Base-by-base conservation (phyloP, 73 alveolate genomes). In the Strombidium stylifer region DNA sequence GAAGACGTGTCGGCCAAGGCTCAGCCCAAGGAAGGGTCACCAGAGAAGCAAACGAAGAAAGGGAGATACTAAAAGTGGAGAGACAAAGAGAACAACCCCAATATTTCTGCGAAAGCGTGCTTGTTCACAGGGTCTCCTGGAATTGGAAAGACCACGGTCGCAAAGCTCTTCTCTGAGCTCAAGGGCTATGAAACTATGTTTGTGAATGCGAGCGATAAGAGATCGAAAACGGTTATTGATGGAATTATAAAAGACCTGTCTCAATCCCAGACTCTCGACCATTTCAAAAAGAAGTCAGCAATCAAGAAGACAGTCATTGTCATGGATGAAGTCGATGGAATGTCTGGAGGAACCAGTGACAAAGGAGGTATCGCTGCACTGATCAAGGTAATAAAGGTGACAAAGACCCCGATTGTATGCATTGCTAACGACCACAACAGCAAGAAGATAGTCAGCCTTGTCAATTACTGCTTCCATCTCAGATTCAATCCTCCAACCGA, bases 261-360 rank as follows among this genome's bases (percentile, higher is more conserved):
- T 2, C 28, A 57, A 31, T 25, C 64, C 7, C 12, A 56, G 19
- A 71, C 34, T 15, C 51, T 62, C 4, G 23, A 50, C 25, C 37
- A 23, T 62, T 53, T 37, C 19, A 14, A 49, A 20, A 44, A 46
- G 3, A 20, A 50, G 1, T 61, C 34, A 81, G 42, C 24, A 27
- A 8, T 44, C 11, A 73, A 65, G 58, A 31, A 31, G 54, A 30
- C 2, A 61, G 58, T 93, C 2, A 93, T 95, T 36, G 69, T 95
- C 10, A 95, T 95, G 99, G 99, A 95, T 85, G 98, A 97, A 84
- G 99, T 97, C 4, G 99, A 97, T 78, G 99, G 99, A 28, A 89
- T 96, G 91, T 84, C 97, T 8, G 98, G 97, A 2, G 91, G 93
- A 46, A n/a, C n/a, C n/a, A n/a, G n/a, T n/a, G 99, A 97, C 70